A percentile compares a stretch with the other conserved stretches of the same genome.
These are phyloP conservation scores for Phymatotrichopsis omnivora DNA, from an alignment of 2,329 filamentous ascomycete species.

Conservation along the genomic window DNA sequence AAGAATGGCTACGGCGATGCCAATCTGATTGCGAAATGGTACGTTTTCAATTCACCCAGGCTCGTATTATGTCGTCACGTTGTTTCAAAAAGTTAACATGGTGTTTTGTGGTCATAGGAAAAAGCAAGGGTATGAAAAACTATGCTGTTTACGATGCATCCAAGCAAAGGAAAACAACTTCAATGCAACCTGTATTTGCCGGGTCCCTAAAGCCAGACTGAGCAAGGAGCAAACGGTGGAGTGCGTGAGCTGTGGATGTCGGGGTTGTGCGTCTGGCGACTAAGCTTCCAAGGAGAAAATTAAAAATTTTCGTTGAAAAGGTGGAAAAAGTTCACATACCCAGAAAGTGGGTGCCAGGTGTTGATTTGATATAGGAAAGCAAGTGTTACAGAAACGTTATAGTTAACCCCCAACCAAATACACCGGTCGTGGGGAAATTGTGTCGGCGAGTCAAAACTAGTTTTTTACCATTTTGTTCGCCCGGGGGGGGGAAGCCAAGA, in stretches of 20 bases:
- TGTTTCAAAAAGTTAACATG: constrained; percentile 4
- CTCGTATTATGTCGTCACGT: neutral
- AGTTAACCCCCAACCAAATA: no score
- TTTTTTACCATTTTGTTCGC: no score
- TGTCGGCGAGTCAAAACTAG: no score
- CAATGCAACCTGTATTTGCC: constrained; percentile 92
- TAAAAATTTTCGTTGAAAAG: no score
- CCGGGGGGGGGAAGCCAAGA: no score
- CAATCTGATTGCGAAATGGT: constrained; percentile 94
- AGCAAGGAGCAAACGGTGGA: constrained; percentile 78
- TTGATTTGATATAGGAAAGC: no score
- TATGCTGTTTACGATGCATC: constrained; percentile 91
- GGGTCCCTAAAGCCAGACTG: constrained; percentile 78
- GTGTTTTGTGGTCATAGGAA: constrained; percentile 42
- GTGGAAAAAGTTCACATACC: no score
- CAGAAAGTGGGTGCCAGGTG: no score
- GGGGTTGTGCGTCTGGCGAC: constrained; percentile 34
- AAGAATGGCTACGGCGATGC: constrained; percentile 96
- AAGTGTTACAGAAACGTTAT: no score
- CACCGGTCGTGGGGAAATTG: no score
- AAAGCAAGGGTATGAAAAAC: constrained; percentile 97
- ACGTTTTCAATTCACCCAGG: neutral
- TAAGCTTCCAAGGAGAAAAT: no score
- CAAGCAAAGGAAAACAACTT: constrained; percentile 99
- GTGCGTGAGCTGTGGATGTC: constrained; percentile 90